A percentile compares a stretch with the other conserved stretches of the same genome.
These are phyloP conservation scores for Apiospora pterosperma DNA, from an alignment of 2,329 filamentous ascomycete species.

Conservation along the genomic window DNA sequence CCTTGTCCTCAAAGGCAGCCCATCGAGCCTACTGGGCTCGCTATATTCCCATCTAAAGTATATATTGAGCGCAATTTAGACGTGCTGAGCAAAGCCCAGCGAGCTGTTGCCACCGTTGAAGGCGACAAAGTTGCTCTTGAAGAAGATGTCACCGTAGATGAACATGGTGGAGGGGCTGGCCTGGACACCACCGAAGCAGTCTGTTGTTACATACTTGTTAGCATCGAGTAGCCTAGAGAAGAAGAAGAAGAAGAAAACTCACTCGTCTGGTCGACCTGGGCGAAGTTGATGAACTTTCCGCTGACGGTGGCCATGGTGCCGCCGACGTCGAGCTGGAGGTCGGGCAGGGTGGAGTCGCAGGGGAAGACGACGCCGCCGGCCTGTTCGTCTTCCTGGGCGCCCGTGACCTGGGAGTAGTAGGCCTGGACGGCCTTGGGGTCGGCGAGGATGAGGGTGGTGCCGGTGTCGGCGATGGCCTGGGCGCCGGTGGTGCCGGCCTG, in stretches of 20 bases:
- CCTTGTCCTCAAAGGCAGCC: too few relatives aligned
- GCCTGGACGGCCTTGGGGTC: constrained; percentile 46
- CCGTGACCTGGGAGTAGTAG: constrained; percentile 46
- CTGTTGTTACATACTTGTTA: constrained; percentile 24
- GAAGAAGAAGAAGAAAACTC: constrained; percentile 27
- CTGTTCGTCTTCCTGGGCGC: constrained; percentile 35
- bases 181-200: constrained; percentile 68
- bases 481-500: constrained; percentile 34
- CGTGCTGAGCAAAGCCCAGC: constrained; percentile 42
- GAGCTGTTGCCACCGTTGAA: constrained; percentile 55
- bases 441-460: constrained; percentile 62
- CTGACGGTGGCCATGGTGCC: constrained; percentile 52
- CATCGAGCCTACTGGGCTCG: too few relatives aligned
- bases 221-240: background rate
- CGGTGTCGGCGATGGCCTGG: constrained; percentile 54
- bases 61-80: too few relatives aligned
- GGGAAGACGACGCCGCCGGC: constrained; percentile 44
- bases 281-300: constrained; percentile 52
- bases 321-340: constrained; percentile 54
- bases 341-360: constrained; percentile 43
- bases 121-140: constrained; percentile 58
- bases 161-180: constrained; percentile 51
- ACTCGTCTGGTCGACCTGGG: constrained; percentile 47
- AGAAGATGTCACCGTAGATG: constrained; percentile 62
- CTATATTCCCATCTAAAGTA: too few relatives aligned